These are phyloP conservation scores for Pseudonectria buxi DNA, from an alignment of 2,329 filamentous ascomycete species.

Conservation along the genomic window DNA sequence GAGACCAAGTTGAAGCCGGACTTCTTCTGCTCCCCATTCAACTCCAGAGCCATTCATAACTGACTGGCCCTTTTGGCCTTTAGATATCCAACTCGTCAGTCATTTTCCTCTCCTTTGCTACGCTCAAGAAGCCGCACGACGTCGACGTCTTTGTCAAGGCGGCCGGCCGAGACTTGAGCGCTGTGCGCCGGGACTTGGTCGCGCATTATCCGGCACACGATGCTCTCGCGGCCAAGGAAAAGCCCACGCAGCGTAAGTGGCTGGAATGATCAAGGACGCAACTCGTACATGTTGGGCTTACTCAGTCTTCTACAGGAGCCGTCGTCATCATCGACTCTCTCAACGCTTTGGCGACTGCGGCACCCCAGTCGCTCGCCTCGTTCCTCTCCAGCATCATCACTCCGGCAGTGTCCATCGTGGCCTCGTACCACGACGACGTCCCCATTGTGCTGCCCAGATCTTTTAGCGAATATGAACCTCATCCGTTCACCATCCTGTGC, in stretches of 20 bases:
- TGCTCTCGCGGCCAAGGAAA: constrained; percentile 28
- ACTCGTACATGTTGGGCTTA: constrained; percentile 3
- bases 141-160: constrained; percentile 63
- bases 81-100: constrained; percentile 59
- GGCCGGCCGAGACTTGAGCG: constrained; percentile 48
- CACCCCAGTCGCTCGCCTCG: constrained; percentile 51
- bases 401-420: constrained; percentile 64
- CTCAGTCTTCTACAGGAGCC: constrained; percentile 44
- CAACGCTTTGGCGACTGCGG: constrained; percentile 53
- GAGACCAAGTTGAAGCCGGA: constrained; percentile 13
- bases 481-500: constrained; percentile 63
- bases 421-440: constrained; percentile 77
- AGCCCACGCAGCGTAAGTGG: constrained; percentile 37
- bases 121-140: constrained; percentile 55
- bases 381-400: constrained; percentile 65
- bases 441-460: constrained; percentile 44
- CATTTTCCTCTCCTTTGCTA: constrained; percentile 73
- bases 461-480: constrained; percentile 53
- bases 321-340: constrained; percentile 78
- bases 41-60: not conserved
- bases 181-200: constrained; percentile 54
- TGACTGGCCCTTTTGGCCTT: not conserved
- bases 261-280: not conserved
- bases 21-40: not conserved
- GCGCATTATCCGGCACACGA: constrained; percentile 40